Base-by-base conservation (phyloP, 148 eudicot genomes). In the Camellia japonica region DNA sequence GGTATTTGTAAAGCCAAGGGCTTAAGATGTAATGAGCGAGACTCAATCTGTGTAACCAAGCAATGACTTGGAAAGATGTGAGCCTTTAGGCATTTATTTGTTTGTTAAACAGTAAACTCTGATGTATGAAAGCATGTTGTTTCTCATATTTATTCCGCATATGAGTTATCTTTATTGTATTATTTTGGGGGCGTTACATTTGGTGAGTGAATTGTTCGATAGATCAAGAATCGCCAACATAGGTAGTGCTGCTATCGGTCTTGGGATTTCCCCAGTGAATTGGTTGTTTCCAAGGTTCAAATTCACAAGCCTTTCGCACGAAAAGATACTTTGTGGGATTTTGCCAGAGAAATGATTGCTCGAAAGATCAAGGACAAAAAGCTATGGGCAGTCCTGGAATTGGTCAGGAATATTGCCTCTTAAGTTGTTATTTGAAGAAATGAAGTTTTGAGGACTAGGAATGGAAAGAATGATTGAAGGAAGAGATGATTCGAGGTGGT, bases 291-390 rank as follows among this genome's bases (percentile, higher is more conserved):
- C 82, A 12, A 96, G 93, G 79, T 86, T 80, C 61, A 96, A 72
- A 58, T 81, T 90, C 46, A 93, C 99, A 41, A 96, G 59, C 80
- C 80, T 93, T 44, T 89, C 87, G 73, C 97, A 96, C 0, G 99
- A 92, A 67, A 93, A 92, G 43, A 96, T 84, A 49, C 98, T 91
- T 10, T 73, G 43, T 10, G 99, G 95, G 71, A 96, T 92, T 8
- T 60, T 75, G 73, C 98, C 99, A 12, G 91, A 86, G 82, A 96
- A 89, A 51, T 84, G 89, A 80, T 96, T 96, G n/a, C 93, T 89
- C 30, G 97, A 92, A 9, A 93, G 90, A 79, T 96, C 97, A 23
- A 96, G 92, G 9, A 93, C 90, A 7, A 95, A 80, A 60, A 96
- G 95, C 42, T 88, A 86, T 44, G 93, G 97, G 56, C 95, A 92